Conservation (phyloP, 257 asterid genomes). For the Petunia axillaris region DNA sequence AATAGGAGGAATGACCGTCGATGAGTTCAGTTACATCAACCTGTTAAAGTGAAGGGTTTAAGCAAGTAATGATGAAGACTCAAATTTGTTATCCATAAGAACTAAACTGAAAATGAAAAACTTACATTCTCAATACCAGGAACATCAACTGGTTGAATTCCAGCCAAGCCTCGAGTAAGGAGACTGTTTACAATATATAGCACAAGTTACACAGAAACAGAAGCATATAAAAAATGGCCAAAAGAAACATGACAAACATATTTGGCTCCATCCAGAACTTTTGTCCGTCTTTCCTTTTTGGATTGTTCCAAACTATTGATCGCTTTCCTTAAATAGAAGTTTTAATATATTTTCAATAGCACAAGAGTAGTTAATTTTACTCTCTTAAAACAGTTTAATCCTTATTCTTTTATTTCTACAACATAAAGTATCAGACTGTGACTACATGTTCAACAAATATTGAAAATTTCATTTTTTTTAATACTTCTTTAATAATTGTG, state of each 20-base stretch:
- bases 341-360: background rate
- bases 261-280: background rate
- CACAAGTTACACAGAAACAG: conserved; percentile 12
- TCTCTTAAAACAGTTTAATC: background rate
- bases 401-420: background rate
- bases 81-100: background rate
- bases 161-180: conserved; percentile 95
- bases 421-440: background rate
- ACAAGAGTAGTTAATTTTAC: background rate
- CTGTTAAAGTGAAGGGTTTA: conserved; percentile 40
- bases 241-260: background rate
- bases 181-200: conserved; percentile 57
- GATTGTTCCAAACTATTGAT: background rate
- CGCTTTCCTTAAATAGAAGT: background rate
- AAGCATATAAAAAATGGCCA: background rate
- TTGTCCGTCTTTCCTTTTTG: background rate
- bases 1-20: conserved; percentile 90
- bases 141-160: conserved; percentile 84
- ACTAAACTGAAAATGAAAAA: background rate
- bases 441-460: background rate
- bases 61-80: background rate
- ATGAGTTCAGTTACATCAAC: conserved; percentile 78
- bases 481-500: background rate
- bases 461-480: background rate
- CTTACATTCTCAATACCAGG: conserved; percentile 91